Conservation (phyloP, 352 stramenopile species). For the Pythium rishiriense region DNA sequence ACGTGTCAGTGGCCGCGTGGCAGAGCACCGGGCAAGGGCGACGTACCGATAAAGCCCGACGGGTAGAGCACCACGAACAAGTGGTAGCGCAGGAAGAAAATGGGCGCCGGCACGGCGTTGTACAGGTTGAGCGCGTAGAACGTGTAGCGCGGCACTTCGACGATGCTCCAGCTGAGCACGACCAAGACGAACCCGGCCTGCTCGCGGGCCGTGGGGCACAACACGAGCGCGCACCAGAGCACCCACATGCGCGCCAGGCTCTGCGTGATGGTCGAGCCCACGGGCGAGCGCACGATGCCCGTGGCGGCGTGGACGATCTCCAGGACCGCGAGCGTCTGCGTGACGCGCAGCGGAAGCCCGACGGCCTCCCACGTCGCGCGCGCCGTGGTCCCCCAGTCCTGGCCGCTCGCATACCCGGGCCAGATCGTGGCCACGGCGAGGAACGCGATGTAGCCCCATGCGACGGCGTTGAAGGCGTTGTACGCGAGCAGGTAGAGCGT, state of each 20-base stretch:
- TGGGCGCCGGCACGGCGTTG: constrained; percentile 87
- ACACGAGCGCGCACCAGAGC: constrained; percentile 51
- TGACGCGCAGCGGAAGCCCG: constrained; percentile 57
- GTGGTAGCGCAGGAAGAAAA: constrained; percentile 98
- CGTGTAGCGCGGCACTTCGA: constrained; percentile 95
- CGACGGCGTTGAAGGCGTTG: constrained; percentile 20
- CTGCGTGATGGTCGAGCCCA: constrained; percentile 92
- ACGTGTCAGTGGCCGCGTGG: not conserved
- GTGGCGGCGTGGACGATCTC: constrained; percentile 96
- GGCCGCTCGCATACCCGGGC: constrained; percentile 35
- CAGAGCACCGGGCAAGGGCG: not conserved
- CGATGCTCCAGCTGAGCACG: constrained; percentile 83
- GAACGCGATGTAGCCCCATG: constrained; percentile 68
- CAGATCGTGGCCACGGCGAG: constrained; percentile 52
- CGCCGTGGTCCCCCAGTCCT: constrained; percentile 49
- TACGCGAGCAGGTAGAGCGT: constrained; percentile 23
- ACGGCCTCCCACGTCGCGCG: constrained; percentile 53
- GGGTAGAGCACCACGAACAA: constrained; percentile 99
- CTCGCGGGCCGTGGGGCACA: constrained; percentile 84
- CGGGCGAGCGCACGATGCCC: constrained; percentile 94
- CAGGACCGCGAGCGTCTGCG: constrained; percentile 94
- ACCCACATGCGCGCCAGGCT: constrained; percentile 83
- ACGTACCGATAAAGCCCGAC: constrained; percentile 88
- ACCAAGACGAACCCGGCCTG: constrained; percentile 86
- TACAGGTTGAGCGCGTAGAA: constrained; percentile 97